Conservation (phyloP, 2,329 filamentous ascomycete species). For the Microthyrium microscopicum region DNA sequence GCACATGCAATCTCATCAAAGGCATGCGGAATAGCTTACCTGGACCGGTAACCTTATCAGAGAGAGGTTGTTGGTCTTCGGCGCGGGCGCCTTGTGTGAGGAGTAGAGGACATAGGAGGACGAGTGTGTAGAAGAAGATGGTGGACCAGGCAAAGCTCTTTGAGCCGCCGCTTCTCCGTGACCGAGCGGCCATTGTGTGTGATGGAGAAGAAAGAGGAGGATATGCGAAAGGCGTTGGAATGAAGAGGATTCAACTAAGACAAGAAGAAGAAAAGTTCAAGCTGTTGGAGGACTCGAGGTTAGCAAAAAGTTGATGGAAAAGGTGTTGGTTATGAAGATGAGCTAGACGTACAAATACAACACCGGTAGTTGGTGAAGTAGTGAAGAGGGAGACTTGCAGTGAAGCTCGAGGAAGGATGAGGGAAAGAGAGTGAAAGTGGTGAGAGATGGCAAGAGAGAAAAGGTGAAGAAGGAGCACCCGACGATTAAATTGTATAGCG, state of each 20-base stretch:
- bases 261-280: no score
- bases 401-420: no score
- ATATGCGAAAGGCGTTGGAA: neutral
- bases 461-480: no score
- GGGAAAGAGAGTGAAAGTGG: no score
- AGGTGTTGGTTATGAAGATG: no score
- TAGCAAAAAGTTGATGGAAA: no score
- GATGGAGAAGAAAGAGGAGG: neutral
- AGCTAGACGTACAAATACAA: no score
- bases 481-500: no score
- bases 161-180: conserved; percentile 46
- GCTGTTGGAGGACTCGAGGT: no score
- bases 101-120: conserved; percentile 73
- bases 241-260: no score
- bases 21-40: conserved; percentile 24
- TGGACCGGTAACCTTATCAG: conserved; percentile 54
- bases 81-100: conserved; percentile 54
- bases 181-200: conserved; percentile 37
- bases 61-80: conserved; percentile 47
- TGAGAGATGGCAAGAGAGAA: no score
- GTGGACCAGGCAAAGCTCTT: conserved; percentile 72
- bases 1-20: neutral
- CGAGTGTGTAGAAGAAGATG: conserved; percentile 77
- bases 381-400: neutral
- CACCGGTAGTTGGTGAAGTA: neutral